phyloP scores from a whole-genome alignment of 176 grass and related monocot species.

The Aegilops tauschii region DNA sequence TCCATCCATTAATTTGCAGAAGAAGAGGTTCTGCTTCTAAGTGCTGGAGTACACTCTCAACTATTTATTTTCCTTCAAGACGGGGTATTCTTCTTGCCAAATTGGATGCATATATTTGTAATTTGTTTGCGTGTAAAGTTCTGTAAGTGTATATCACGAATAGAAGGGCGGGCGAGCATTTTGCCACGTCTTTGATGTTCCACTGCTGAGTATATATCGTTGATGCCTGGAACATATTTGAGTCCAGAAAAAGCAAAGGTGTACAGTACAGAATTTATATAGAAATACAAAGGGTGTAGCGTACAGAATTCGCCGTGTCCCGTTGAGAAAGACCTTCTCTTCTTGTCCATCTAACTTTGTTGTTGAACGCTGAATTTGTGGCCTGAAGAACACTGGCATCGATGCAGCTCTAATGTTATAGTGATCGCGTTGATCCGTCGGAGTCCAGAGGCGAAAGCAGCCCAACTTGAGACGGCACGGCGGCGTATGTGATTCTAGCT shows the following conservation, averaged over 20 bases:
- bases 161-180: not conserved
- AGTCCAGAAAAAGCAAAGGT: not conserved
- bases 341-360: not conserved
- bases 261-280: not conserved
- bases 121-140: slow-evolving; percentile 6
- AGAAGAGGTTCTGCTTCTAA: slow-evolving; percentile 56
- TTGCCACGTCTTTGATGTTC: not conserved
- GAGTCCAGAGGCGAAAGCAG: not conserved
- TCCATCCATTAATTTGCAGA: slow-evolving; percentile 34
- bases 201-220: not conserved
- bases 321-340: no score
- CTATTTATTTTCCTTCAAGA: not conserved
- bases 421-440: not conserved
- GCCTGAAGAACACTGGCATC: not conserved
- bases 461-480: not conserved
- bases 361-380: not conserved
- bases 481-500: slow-evolving; percentile 5
- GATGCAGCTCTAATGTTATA: not conserved
- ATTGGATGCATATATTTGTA: slow-evolving; percentile 10
- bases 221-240: not conserved
- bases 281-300: not conserved
- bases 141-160: slow-evolving; percentile 3
- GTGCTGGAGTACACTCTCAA: not conserved
- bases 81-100: not conserved
- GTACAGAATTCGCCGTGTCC: not conserved